These are phyloP conservation scores for Pichia sp. DNA, from an alignment of 1,139 yeast genomes.

Conservation along the genomic window DNA sequence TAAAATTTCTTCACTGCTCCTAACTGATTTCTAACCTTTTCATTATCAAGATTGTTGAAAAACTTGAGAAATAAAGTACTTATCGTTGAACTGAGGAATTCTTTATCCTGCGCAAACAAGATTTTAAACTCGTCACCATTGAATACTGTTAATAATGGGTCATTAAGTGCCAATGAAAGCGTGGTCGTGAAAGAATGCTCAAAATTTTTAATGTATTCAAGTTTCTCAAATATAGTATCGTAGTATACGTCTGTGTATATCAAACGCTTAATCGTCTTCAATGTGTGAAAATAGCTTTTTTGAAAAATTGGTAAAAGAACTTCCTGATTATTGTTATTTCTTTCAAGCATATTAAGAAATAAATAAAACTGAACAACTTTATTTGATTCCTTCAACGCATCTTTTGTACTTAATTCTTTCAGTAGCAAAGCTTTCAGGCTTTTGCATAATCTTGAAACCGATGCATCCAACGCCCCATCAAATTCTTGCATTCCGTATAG, in stretches of 20 bases:
- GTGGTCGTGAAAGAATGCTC: background rate
- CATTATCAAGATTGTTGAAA: background rate
- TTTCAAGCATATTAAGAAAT: background rate
- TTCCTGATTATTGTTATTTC: background rate
- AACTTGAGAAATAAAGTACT: background rate
- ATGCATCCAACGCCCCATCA: background rate
- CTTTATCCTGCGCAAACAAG: background rate
- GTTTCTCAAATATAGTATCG: background rate
- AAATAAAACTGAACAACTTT: background rate
- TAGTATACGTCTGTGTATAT: background rate
- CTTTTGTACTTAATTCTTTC: background rate
- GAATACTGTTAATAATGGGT: background rate
- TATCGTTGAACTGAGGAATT: background rate
- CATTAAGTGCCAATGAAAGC: background rate
- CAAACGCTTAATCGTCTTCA: background rate
- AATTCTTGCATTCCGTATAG: background rate
- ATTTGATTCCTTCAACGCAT: background rate
- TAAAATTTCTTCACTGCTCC: background rate
- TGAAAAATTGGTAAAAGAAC: background rate
- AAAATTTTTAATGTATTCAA: background rate
- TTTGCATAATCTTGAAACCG: background rate
- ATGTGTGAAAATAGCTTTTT: background rate
- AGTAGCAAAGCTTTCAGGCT: slow-evolving; percentile 1
- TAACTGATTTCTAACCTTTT: background rate
- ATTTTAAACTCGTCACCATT: background rate